phyloP scores from a whole-genome alignment of 768 basidiomycete genomes.

The Amanita inopinata region DNA sequence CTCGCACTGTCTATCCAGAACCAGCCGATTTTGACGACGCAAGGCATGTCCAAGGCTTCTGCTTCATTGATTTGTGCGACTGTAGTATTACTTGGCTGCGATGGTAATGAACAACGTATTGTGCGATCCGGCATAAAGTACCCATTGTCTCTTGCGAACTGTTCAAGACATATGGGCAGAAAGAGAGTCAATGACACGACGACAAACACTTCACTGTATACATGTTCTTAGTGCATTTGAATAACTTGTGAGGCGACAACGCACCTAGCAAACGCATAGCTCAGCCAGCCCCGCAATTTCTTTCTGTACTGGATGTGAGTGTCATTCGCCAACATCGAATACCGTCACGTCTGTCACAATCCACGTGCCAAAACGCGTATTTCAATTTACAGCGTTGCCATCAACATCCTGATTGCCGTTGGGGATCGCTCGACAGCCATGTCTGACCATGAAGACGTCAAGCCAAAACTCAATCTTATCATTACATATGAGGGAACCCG shows the following conservation, averaged over 20 bases:
- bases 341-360: neutral
- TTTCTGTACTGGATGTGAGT: conserved; percentile 23
- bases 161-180: conserved; percentile 75
- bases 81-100: conserved; percentile 13
- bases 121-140: conserved; percentile 61
- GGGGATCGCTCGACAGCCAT: conserved; percentile 16
- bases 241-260: conserved; percentile 1
- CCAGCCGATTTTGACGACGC: conserved; percentile 78
- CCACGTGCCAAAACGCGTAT: conserved; percentile 2
- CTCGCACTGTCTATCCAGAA: conserved; percentile 86
- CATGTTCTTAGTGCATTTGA: neutral
- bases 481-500: conserved; percentile 46
- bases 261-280: conserved; percentile 79
- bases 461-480: conserved; percentile 60
- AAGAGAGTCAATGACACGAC: conserved; percentile 76
- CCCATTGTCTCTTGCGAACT: conserved; percentile 87
- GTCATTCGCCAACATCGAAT: neutral
- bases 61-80: conserved; percentile 7
- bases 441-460: conserved; percentile 42
- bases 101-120: conserved; percentile 38
- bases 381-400: neutral
- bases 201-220: conserved; percentile 64
- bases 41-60: conserved; percentile 35
- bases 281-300: conserved; percentile 66
- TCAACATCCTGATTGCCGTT: neutral